Evolutionary conservation across 345 rosid genomes (phyloP).

Genomic region (Nasturtium officinale): DNA sequence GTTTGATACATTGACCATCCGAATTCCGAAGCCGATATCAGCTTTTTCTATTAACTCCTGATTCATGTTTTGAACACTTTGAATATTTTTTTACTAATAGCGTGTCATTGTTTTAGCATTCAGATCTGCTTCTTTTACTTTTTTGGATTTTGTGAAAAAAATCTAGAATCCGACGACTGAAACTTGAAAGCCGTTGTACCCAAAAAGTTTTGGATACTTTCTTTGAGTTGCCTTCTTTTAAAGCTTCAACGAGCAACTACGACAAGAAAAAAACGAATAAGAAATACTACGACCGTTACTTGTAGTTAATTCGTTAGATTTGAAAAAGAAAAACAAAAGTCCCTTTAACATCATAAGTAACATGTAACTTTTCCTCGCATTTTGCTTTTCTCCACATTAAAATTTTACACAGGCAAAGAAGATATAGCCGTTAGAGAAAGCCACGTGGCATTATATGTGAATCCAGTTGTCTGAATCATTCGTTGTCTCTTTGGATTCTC

Average conservation of each 20-base stretch:
- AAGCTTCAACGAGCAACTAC: constrained; percentile 13
- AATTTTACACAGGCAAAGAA: constrained; percentile 6
- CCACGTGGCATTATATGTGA: constrained; percentile 34
- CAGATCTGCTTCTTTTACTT: not conserved
- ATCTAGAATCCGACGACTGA: not conserved
- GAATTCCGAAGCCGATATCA: not conserved
- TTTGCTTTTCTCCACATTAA: not conserved
- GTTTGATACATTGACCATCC: not conserved
- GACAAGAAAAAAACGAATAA: not conserved
- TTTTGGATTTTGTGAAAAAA: not conserved
- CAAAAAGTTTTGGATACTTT: constrained; percentile 10
- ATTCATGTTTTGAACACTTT: not conserved
- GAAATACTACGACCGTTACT: constrained; percentile 23
- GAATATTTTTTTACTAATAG: not conserved
- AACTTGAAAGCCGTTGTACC: not conserved
- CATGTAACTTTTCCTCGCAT: not conserved
- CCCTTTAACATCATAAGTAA: not conserved
- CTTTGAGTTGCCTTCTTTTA: not conserved
- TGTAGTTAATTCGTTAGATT: constrained; percentile 18
- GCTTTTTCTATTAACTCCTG: not conserved
- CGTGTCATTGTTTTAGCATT: not conserved
- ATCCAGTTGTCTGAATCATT: constrained; percentile 37
- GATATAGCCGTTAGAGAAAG: constrained; percentile 34
- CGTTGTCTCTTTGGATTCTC: constrained; percentile 45
- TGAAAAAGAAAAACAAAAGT: constrained; percentile 18